Conservation (phyloP, 2,329 filamentous ascomycete species). For the Pseudocercospora crystallina region DNA sequence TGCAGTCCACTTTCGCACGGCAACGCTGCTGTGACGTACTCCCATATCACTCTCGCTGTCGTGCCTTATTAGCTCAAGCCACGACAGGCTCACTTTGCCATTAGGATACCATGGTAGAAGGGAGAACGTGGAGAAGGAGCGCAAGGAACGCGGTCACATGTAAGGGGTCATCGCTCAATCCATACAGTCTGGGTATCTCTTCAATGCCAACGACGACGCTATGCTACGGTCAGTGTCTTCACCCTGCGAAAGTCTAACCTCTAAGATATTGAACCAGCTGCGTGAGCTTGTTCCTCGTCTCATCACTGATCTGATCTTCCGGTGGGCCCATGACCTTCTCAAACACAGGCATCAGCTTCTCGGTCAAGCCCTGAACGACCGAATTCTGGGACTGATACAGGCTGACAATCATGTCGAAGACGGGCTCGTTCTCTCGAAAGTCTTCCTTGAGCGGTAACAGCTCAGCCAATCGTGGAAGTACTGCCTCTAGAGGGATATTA, state of each 20-base stretch:
- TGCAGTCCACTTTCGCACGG: too few species aligned
- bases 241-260: conserved; percentile 6
- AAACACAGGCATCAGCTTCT: conserved; percentile 68
- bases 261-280: conserved; percentile 57
- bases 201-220: too few species aligned
- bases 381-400: conserved; percentile 73
- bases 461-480: conserved; percentile 75
- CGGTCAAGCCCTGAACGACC: conserved; percentile 68
- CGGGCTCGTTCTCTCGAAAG: conserved; percentile 92
- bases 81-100: too few species aligned
- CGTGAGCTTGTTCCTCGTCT: conserved; percentile 66
- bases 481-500: conserved; percentile 74
- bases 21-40: too few species aligned
- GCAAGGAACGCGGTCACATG: too few species aligned
- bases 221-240: neutral
- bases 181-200: too few species aligned
- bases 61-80: too few species aligned
- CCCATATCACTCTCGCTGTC: too few species aligned
- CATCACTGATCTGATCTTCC: conserved; percentile 71
- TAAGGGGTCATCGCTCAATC: too few species aligned
- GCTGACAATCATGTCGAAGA: conserved; percentile 86
- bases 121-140: too few species aligned
- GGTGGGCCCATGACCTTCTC: conserved; percentile 70
- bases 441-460: conserved; percentile 88
- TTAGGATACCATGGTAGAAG: too few species aligned